Percentiles rank a stretch among this genome's conserved stretches.
phyloP scores from a whole-genome alignment of 768 basidiomycete genomes.

The Mycena albidolilacea region DNA sequence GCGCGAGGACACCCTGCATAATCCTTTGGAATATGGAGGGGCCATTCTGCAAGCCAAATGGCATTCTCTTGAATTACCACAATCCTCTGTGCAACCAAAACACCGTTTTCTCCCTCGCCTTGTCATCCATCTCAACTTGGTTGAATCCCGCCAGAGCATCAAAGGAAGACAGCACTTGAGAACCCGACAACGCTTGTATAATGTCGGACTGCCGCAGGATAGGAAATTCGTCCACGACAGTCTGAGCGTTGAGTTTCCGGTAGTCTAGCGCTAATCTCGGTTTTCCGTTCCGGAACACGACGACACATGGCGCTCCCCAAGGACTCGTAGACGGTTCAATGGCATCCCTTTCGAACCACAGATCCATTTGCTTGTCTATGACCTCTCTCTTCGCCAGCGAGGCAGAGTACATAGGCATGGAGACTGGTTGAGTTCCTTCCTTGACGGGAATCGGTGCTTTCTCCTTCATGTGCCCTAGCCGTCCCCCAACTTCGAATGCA shows the following conservation, averaged over 20 bases:
- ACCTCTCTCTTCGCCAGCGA: slow-evolving; percentile 44
- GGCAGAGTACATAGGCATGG: slow-evolving; percentile 41
- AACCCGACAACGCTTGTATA: neutral
- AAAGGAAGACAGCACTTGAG: no score
- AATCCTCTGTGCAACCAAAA: slow-evolving; percentile 50
- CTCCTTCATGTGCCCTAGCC: no score
- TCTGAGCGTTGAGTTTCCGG: slow-evolving; percentile 24
- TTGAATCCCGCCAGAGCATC: no score
- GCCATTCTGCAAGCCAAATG: slow-evolving; percentile 17
- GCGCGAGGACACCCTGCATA: no score
- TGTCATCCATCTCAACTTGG: no score
- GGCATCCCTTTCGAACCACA: no score
- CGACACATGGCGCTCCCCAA: no score
- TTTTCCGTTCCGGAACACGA: no score
- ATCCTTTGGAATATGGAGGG: slow-evolving; percentile 29
- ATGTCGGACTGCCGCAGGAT: neutral
- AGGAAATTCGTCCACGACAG: neutral
- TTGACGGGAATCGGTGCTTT: slow-evolving; percentile 32
- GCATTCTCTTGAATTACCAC: slow-evolving; percentile 44
- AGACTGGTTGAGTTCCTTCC: slow-evolving; percentile 37
- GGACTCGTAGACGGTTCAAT: no score
- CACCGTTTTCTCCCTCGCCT: slow-evolving; percentile 44
- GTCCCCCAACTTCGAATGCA: no score
- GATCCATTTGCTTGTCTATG: no score
- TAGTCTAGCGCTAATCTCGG: slow-evolving; percentile 54